phyloP scores from a whole-genome alignment of 2,329 filamentous ascomycete species.

The Boeremia exigua region DNA sequence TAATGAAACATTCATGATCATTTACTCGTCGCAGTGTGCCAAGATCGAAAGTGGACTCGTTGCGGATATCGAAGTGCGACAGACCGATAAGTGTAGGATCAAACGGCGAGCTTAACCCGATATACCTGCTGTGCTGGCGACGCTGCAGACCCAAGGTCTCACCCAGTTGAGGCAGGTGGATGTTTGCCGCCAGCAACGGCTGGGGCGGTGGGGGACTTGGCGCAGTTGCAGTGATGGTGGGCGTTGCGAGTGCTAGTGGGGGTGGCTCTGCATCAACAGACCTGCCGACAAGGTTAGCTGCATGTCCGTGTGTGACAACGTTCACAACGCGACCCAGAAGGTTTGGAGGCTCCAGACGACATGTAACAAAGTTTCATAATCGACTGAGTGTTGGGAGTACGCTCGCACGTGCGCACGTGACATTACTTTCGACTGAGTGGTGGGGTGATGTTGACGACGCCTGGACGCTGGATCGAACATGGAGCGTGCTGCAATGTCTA shows the following conservation, averaged over 20 bases:
- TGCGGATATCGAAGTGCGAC: conserved; percentile 78
- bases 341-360: not conserved
- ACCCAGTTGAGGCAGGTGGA: conserved; percentile 49
- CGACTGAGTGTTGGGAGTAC: not conserved
- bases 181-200: conserved; percentile 33
- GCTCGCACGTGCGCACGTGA: conserved; percentile 34
- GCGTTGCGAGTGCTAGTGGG: conserved; percentile 48
- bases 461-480: conserved; percentile 5
- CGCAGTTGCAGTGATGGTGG: conserved; percentile 49
- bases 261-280: conserved; percentile 49
- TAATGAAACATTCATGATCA: conserved; percentile 78
- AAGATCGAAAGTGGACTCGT: conserved; percentile 75
- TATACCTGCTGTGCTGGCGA: conserved; percentile 81
- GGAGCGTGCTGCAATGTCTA: conserved; percentile 32
- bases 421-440: conserved; percentile 7
- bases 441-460: conserved; percentile 14
- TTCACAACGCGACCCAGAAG: not conserved
- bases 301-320: conserved; percentile 10
- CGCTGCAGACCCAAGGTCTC: conserved; percentile 72
- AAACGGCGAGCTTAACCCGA: conserved; percentile 82
- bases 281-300: conserved; percentile 41
- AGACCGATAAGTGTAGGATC: conserved; percentile 84
- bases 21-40: conserved; percentile 74
- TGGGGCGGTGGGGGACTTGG: conserved; percentile 45
- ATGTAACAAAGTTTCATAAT: not conserved